Evolutionary conservation across 2,329 filamentous ascomycete species (phyloP).

Genomic region (Penicillium freii): DNA sequence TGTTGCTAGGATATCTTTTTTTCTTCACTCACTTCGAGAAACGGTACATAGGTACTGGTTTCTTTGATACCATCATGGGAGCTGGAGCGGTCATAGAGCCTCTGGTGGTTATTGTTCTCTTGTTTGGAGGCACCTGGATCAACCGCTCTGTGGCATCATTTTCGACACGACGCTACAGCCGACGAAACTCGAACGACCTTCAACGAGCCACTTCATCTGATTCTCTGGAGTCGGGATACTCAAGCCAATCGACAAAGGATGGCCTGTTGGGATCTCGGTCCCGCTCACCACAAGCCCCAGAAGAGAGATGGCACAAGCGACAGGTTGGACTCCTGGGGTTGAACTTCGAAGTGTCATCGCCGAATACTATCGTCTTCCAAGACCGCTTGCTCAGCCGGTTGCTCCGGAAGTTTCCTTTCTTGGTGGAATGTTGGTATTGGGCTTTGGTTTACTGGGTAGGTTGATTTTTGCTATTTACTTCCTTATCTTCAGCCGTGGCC

Average conservation of each 20-base stretch:
- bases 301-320: slow-evolving; percentile 52
- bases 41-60: not conserved
- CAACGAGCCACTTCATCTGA: slow-evolving; percentile 35
- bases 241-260: slow-evolving; percentile 38
- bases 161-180: slow-evolving; percentile 13
- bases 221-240: slow-evolving; percentile 42
- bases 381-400: slow-evolving; percentile 62
- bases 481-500: not conserved
- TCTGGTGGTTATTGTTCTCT: slow-evolving; percentile 58
- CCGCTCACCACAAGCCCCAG: slow-evolving; percentile 39
- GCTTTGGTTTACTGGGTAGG: slow-evolving; percentile 72
- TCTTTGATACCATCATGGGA: slow-evolving; percentile 44
- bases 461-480: slow-evolving; percentile 1
- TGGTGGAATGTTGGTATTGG: slow-evolving; percentile 77
- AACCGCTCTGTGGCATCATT: slow-evolving; percentile 46
- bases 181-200: slow-evolving; percentile 20
- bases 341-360: slow-evolving; percentile 53
- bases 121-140: slow-evolving; percentile 62
- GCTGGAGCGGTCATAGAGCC: slow-evolving; percentile 60
- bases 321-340: slow-evolving; percentile 49
- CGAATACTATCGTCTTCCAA: slow-evolving; percentile 61
- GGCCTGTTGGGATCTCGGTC: slow-evolving; percentile 32
- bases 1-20: not conserved
- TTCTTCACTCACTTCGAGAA: not conserved
- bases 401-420: slow-evolving; percentile 66